These are phyloP conservation scores for Quillaja saponaria DNA, from an alignment of 306 rosid genomes.

Conservation along the genomic window DNA sequence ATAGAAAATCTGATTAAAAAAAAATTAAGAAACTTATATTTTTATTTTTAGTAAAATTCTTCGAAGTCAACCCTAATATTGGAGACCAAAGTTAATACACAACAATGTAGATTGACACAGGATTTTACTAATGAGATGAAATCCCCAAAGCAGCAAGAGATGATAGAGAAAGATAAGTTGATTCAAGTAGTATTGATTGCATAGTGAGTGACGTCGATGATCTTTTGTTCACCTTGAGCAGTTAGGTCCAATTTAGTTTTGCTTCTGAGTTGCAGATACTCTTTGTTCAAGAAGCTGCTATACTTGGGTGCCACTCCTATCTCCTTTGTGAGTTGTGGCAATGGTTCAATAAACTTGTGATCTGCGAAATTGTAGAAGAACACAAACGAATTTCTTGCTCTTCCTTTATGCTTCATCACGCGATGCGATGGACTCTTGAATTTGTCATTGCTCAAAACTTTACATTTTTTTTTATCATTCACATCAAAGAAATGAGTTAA, in stretches of 20 bases:
- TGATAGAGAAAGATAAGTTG: too few relatives aligned
- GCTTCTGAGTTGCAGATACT: slow-evolving; percentile 42
- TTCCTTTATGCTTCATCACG: slow-evolving; percentile 42
- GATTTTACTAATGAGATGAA: too few relatives aligned
- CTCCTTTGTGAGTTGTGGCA: slow-evolving; percentile 43
- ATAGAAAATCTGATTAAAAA: too few relatives aligned
- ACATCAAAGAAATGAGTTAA: too few relatives aligned
- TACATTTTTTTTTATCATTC: too few relatives aligned
- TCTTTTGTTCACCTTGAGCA: slow-evolving; percentile 43
- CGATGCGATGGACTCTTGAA: slow-evolving; percentile 55
- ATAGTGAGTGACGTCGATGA: slow-evolving; percentile 46
- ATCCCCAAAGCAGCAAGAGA: too few relatives aligned
- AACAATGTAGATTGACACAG: too few relatives aligned
- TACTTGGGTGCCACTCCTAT: slow-evolving; percentile 53
- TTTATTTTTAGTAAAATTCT: too few relatives aligned
- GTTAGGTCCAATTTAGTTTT: slow-evolving; percentile 53
- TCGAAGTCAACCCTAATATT: too few relatives aligned
- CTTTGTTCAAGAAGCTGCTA: slow-evolving; percentile 43
- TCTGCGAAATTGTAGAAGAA: slow-evolving; percentile 46
- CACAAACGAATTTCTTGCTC: slow-evolving; percentile 40
- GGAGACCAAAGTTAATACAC: too few relatives aligned
- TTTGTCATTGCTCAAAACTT: slow-evolving; percentile 52
- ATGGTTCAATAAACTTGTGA: slow-evolving; percentile 59
- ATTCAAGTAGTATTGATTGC: slow-evolving; percentile 33
- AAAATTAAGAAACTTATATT: too few relatives aligned